A percentile compares a stretch with the other conserved stretches of the same genome.
These are phyloP conservation scores for Neurospora tetraspora DNA, from an alignment of 495 filamentous ascomycete species.

Conservation along the genomic window DNA sequence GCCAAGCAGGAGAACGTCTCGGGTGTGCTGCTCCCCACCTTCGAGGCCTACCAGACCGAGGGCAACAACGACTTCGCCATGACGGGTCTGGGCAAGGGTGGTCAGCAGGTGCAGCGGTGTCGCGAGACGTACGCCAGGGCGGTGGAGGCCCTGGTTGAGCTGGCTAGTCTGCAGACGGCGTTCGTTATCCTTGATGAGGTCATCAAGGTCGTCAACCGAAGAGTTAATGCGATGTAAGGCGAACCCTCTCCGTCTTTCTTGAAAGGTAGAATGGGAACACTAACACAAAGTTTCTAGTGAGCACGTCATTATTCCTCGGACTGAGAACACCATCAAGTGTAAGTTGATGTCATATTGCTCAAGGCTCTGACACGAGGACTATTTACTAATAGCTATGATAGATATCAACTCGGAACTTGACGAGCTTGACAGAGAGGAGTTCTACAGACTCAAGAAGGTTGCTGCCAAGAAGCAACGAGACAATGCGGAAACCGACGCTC, in stretches of 20 bases:
- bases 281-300: slow-evolving; percentile 37
- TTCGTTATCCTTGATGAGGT: slow-evolving; percentile 98
- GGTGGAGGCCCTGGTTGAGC: slow-evolving; percentile 91
- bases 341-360: slow-evolving; percentile 16
- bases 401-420: slow-evolving; percentile 99
- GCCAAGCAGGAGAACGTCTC: slow-evolving; percentile 98
- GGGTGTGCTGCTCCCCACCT: slow-evolving; percentile 84
- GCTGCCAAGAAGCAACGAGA: slow-evolving; percentile 91
- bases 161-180: slow-evolving; percentile 94
- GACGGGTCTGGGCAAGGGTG: slow-evolving; percentile 92
- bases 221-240: slow-evolving; percentile 90
- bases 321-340: slow-evolving; percentile 98
- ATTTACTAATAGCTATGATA: slow-evolving; percentile 16
- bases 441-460: slow-evolving; percentile 97
- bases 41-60: slow-evolving; percentile 79
- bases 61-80: slow-evolving; percentile 93
- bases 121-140: slow-evolving; percentile 96
- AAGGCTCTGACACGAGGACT: not conserved
- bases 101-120: slow-evolving; percentile 91
- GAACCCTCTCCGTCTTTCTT: not conserved
- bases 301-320: slow-evolving; percentile 96
- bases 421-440: slow-evolving; percentile 96
- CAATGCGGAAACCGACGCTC: slow-evolving; percentile 60
- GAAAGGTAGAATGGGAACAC: not conserved
- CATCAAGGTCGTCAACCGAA: slow-evolving; percentile 96